Conservation (phyloP, 1,139 yeast species). For the Hemisphaericaspora xylanilytica region DNA sequence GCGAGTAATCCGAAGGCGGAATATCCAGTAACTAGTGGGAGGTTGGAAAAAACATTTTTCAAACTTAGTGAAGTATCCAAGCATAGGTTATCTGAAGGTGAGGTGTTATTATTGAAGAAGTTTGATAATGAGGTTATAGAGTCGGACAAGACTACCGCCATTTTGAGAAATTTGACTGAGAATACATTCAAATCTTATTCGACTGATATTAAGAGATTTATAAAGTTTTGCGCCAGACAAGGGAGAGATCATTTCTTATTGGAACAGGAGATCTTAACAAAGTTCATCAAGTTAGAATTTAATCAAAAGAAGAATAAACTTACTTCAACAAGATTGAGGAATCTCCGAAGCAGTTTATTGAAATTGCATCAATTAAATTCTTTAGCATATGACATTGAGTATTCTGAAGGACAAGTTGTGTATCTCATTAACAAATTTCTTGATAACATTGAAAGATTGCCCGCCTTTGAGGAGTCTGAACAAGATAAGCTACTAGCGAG, state of each 20-base stretch:
- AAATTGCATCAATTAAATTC: constrained; percentile 16
- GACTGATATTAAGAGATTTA: constrained; percentile 15
- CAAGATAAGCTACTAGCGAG: constrained; percentile 9
- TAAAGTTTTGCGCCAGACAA: constrained; percentile 15
- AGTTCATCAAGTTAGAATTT: constrained; percentile 12
- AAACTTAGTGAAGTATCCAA: constrained; percentile 12
- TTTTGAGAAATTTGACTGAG: constrained; percentile 12
- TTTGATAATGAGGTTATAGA: constrained; percentile 15
- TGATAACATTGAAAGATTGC: constrained; percentile 5
- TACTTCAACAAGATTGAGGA: constrained; percentile 9
- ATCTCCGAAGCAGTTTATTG: constrained; percentile 14
- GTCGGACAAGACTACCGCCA: constrained; percentile 8
- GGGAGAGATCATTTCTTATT: constrained; percentile 12
- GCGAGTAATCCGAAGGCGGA: neutral
- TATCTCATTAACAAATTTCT: constrained; percentile 37
- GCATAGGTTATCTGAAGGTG: constrained; percentile 12
- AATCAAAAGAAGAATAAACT: constrained; percentile 6
- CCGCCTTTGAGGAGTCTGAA: neutral
- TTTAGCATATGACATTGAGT: constrained; percentile 13
- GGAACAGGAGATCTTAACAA: constrained; percentile 13
- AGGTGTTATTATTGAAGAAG: constrained; percentile 11
- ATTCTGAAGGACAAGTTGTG: constrained; percentile 52
- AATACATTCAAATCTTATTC: constrained; percentile 16
- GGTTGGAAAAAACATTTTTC: constrained; percentile 2
- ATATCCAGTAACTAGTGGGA: too few relatives aligned